These are phyloP conservation scores for Entelexis sorbosivorans DNA, from an alignment of 1,139 yeast genomes.

Conservation along the genomic window DNA sequence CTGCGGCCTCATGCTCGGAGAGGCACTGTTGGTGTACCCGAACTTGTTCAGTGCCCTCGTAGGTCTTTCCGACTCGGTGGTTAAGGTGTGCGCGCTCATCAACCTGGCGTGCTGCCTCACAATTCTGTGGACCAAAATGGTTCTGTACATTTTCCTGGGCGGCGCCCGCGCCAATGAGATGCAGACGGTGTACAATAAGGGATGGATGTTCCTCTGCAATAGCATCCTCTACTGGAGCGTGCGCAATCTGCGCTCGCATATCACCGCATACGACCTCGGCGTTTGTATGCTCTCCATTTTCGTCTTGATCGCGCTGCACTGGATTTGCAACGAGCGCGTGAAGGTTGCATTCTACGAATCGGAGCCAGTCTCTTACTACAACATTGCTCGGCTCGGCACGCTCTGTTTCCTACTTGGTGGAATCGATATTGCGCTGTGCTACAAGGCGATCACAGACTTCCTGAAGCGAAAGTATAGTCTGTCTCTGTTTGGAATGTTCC, in stretches of 20 bases:
- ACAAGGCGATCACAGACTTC: conserved; percentile 5
- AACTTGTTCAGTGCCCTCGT: conserved; percentile 39
- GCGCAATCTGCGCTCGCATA: not conserved
- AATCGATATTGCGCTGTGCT: conserved; percentile 13
- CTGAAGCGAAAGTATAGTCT: conserved; percentile 11
- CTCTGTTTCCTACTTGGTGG: conserved; percentile 9
- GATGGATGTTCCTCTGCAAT: conserved; percentile 15
- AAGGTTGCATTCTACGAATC: conserved; percentile 6
- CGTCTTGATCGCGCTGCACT: conserved; percentile 18
- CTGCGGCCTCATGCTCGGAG: conserved; percentile 14
- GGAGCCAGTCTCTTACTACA: conserved; percentile 6
- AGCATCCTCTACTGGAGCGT: conserved; percentile 18
- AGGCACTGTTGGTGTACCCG: conserved; percentile 26
- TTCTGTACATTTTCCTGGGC: conserved; percentile 56
- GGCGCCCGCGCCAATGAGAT: conserved; percentile 61
- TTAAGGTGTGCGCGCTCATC: conserved; percentile 34
- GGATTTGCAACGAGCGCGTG: conserved; percentile 20
- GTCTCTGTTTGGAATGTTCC: conserved; percentile 7
- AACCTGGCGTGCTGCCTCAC: conserved; percentile 38
- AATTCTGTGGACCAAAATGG: conserved; percentile 35
- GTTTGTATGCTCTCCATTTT: conserved; percentile 14
- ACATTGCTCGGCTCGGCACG: conserved; percentile 11
- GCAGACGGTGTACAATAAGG: conserved; percentile 58
- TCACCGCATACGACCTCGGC: conserved; percentile 16
- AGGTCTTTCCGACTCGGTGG: conserved; percentile 36